Percentiles rank a stretch among this genome's conserved stretches.
Conservation (phyloP, 371 early-diverging fungal genomes). For the Syncephalastrum sp. region DNA sequence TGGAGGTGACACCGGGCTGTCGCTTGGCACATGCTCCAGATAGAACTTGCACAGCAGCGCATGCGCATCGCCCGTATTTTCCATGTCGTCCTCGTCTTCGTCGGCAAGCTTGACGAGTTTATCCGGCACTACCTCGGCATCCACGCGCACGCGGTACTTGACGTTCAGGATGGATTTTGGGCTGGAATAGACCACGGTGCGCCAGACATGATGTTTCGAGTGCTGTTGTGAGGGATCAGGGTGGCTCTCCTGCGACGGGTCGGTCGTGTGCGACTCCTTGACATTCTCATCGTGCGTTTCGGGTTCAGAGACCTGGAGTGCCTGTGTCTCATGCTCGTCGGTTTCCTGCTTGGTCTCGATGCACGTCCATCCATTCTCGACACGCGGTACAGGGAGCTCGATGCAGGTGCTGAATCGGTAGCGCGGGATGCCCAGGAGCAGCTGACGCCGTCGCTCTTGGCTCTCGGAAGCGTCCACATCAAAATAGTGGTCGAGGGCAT, state of each 20-base stretch:
- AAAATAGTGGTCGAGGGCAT: constrained; percentile 43
- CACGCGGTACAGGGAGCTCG: constrained; percentile 17
- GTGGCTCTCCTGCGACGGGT: no score
- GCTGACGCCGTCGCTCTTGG: constrained; percentile 29
- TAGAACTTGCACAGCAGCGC: constrained; percentile 40
- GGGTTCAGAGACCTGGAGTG: not conserved
- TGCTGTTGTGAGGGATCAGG: no score
- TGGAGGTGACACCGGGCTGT: not conserved
- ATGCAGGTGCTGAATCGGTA: constrained; percentile 36
- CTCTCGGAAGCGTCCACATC: constrained; percentile 36
- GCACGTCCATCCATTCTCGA: constrained; percentile 18
- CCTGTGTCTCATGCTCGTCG: constrained; percentile 6
- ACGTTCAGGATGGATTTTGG: constrained; percentile 33
- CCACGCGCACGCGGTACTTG: constrained; percentile 35
- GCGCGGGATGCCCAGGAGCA: constrained; percentile 36
- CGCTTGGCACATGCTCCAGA: constrained; percentile 25
- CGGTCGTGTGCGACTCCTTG: not conserved
- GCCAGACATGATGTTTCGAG: no score
- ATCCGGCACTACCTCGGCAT: constrained; percentile 33
- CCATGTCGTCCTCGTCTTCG: constrained; percentile 6
- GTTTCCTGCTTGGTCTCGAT: no score
- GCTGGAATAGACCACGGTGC: constrained; percentile 31
- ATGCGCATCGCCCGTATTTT: constrained; percentile 6
- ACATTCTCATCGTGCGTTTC: not conserved
- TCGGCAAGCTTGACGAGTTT: constrained; percentile 18